Evolutionary conservation across 805 yeast genomes (phyloP), one percentile per base, ranked within the genome.

Genomic region (Millerozyma acaciae): DNA sequence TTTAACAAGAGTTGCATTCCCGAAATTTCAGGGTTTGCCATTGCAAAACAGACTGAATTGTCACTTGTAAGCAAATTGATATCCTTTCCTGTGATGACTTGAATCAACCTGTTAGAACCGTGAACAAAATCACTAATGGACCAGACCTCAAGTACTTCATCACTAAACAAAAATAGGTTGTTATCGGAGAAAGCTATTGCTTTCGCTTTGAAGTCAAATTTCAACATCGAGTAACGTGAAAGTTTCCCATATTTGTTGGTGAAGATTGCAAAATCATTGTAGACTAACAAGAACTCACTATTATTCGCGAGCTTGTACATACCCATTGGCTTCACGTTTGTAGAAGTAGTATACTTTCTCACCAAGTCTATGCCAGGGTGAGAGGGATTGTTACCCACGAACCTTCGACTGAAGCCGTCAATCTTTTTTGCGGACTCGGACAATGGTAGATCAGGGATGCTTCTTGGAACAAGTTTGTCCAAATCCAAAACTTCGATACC

Each of bases 51-150:
- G 6, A 58, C 42, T 12, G 42, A 33, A 4, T 46, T 47, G 10
- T 45, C 37, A 30, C 46, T 47, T 23, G 36, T 35, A 7, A 63
- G 38, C 48, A 59, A 39, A 12, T 42, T 46, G 20, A 85, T 73
- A 44, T 77, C 84, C 50, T 79, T 81, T 15, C 90, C 90, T 3
- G 78, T 72, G 25, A 86, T 68, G 4, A 84, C 80, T 51, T 86
- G 95, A 15, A 73, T 64, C 8, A 81, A 71, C 21, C 70, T 71
- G 34, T 60, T 66, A 8, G 71, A 40, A 4, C 70, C 68, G 13
- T 56, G 57, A 13, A 68, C 67, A 32, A 58, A 55, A 39, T 65
- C 71, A 28, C 71, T 70, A 16, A 81, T 60, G 21, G 77, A 69
- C 63, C 88, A 77, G 3, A 86, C 67, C 48, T 86, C 95, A 6